These are phyloP conservation scores for Suillus decipiens DNA, from an alignment of 768 basidiomycete species.

Conservation along the genomic window DNA sequence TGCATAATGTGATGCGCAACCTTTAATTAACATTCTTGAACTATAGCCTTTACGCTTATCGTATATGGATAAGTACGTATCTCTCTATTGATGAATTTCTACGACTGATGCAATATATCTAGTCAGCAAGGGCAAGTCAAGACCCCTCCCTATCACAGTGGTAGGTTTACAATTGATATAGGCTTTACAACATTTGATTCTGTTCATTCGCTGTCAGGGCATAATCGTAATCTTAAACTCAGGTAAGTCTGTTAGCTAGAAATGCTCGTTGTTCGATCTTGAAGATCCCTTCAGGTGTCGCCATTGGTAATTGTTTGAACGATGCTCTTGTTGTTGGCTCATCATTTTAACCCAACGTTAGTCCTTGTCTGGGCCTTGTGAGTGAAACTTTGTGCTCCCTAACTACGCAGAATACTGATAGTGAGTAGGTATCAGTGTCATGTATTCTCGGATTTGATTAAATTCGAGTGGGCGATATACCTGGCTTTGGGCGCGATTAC, in stretches of 20 bases:
- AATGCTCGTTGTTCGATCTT: neutral
- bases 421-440: constrained; percentile 5
- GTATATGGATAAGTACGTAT: constrained; percentile 12
- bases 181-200: neutral
- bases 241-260: neutral
- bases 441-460: neutral
- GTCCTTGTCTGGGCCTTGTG: constrained; percentile 1
- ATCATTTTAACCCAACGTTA: neutral
- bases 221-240: neutral
- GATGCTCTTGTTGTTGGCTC: neutral
- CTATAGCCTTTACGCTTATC: constrained; percentile 1
- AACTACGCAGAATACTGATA: neutral
- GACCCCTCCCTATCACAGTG: neutral
- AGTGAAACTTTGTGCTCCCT: neutral
- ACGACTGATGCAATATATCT: neutral
- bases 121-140: constrained; percentile 6
- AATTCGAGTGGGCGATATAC: constrained; percentile 4
- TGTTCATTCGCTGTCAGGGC: neutral
- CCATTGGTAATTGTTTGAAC: constrained; percentile 1
- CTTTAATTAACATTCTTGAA: neutral
- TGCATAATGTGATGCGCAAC: neutral
- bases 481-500: neutral
- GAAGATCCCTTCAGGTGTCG: neutral
- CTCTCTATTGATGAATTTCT: neutral
- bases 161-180: neutral